Conservation (phyloP, 345 rosid species). For the Trapa bicornis region DNA sequence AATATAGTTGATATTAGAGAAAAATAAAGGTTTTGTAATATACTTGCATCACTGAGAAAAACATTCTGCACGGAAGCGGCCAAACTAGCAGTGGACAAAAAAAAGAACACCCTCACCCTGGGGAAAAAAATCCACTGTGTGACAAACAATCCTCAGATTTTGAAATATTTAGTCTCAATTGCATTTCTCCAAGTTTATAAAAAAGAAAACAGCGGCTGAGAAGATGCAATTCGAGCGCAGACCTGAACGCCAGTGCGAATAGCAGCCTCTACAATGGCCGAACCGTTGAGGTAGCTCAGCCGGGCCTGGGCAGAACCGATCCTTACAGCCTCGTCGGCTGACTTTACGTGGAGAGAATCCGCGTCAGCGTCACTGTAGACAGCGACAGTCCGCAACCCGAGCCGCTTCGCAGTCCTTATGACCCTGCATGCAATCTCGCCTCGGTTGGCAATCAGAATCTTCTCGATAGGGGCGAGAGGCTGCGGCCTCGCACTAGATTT, state of each 20-base stretch:
- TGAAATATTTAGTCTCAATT: background rate
- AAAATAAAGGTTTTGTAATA: background rate
- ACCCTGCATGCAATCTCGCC: slow-evolving; percentile 87
- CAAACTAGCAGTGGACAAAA: too few species aligned
- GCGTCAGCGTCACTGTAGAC: slow-evolving; percentile 83
- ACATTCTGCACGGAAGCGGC: too few species aligned
- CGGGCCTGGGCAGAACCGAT: slow-evolving; percentile 82
- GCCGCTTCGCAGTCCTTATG: slow-evolving; percentile 63
- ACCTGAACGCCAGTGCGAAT: slow-evolving; percentile 81
- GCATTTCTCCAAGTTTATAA: background rate
- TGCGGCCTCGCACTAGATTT: background rate
- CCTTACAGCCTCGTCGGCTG: slow-evolving; percentile 73
- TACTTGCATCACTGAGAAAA: too few species aligned
- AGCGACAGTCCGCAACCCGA: slow-evolving; percentile 73
- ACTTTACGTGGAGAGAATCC: slow-evolving; percentile 73
- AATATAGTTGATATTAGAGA: background rate
- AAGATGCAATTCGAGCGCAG: background rate
- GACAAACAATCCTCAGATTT: background rate
- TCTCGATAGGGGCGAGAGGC: slow-evolving; percentile 36
- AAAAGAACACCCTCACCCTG: too few species aligned
- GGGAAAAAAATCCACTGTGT: background rate
- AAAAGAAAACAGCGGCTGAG: background rate
- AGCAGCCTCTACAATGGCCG: slow-evolving; percentile 59
- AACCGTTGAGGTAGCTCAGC: slow-evolving; percentile 56
- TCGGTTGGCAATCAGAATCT: slow-evolving; percentile 65